phyloP scores from a whole-genome alignment of 345 rosid genomes.

The Melaleuca quinquenervia region DNA sequence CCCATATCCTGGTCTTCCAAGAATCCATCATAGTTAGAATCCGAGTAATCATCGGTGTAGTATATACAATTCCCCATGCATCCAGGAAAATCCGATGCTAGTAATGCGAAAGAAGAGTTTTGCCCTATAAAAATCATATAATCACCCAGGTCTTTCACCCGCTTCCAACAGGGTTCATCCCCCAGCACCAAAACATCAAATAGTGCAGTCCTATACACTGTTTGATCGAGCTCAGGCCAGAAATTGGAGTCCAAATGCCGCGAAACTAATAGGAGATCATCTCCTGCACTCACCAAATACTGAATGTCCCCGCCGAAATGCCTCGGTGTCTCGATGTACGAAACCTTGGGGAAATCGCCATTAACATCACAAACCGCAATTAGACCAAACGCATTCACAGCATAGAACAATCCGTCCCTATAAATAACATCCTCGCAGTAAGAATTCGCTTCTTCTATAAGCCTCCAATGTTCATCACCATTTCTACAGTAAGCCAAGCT shows the following conservation, averaged over 20 bases:
- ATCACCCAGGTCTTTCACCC: conserved; percentile 24
- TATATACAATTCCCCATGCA: conserved; percentile 33
- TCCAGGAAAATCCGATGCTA: conserved; percentile 35
- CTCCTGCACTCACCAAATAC: conserved; percentile 36
- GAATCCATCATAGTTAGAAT: conserved; percentile 20
- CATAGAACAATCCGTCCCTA: conserved; percentile 24
- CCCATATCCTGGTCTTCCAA: conserved; percentile 38
- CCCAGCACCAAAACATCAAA: conserved; percentile 37
- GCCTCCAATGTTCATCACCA: conserved; percentile 25
- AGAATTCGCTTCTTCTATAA: conserved; percentile 14
- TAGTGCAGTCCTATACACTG: conserved; percentile 19
- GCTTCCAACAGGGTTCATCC: conserved; percentile 18
- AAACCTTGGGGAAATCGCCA: conserved; percentile 13
- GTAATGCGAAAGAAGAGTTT: conserved; percentile 33
- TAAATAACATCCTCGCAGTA: conserved; percentile 36
- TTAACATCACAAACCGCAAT: conserved; percentile 25
- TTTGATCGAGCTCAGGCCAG: conserved; percentile 6
- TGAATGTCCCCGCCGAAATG: conserved; percentile 34
- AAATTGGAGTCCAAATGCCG: conserved; percentile 18
- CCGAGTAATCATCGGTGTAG: conserved; percentile 42
- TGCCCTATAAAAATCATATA: conserved; percentile 30
- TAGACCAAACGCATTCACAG: conserved; percentile 28
- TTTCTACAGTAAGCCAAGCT: conserved; percentile 31
- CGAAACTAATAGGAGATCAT: conserved; percentile 33
- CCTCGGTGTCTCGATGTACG: conserved; percentile 11